Base-by-base conservation (phyloP, 805 yeast genomes). In the Kazachstania kunashirensis region DNA sequence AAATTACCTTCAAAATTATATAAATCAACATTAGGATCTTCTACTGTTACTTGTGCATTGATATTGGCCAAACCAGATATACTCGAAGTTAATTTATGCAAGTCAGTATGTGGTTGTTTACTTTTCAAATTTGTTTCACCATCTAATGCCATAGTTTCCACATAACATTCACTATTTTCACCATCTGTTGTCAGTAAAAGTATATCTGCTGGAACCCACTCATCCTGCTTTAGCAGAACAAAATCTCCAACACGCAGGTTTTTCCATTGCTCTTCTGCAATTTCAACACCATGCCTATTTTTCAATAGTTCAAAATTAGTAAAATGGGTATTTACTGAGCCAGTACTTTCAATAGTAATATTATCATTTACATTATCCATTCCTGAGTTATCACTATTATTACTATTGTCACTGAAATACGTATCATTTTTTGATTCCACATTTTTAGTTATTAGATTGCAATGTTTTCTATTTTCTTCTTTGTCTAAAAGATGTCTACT, bases 71-170 rank as follows among this genome's bases (percentile, higher is more conserved):
- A 53, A 0, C 71, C 72, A 2, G 67, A 55, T 0, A 75, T 79
- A 3, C 68, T 62, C 16, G 68, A 62, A 29, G 79, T 65, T 9
- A 59, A 44, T 12, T 71, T 70, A 28, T 77, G 68, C 2, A 89
- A 47, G 42, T 77, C 83, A 2, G 70, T 66, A 43, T 79, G 81
- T 0, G 95, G 83, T 14, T 64, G 62, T 48, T 75, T 77, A 6
- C 83, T 69, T 57, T 92, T 92, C 42, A 92, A 66, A 53, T 86
- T 89, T 0, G 97, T 92, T 59, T 92, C 98, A 34, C 99, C 99
- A 60, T 92, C 98, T 33, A 92, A 67, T 1, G 95, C 98, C 89
- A 89, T 86, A 1, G 99, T 92, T 57, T 92, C 99, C 14, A 88
- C 77, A 45, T 75, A 84, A 39, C 77, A 73, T 27, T 80, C 86